These are phyloP conservation scores for Syzygium malaccense DNA, from an alignment of 441 rosid species.

Conservation along the genomic window DNA sequence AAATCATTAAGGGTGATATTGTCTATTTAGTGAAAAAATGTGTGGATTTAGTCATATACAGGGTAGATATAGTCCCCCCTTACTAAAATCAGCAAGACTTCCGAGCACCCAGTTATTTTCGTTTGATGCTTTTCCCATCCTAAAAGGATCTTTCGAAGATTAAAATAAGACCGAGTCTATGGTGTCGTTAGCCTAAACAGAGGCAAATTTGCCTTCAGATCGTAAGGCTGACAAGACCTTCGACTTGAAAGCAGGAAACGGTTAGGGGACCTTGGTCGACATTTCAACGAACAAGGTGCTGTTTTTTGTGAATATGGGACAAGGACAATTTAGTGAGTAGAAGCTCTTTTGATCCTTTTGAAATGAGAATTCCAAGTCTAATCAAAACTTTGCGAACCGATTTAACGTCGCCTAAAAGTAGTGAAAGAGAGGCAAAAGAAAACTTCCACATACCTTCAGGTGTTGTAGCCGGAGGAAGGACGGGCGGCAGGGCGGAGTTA, in stretches of 20 bases:
- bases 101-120: no score
- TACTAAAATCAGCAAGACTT: no score
- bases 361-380: not conserved
- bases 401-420: not conserved
- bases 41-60: no score
- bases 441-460: not conserved
- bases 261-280: not conserved
- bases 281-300: not conserved
- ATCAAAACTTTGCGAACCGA: not conserved
- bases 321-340: not conserved
- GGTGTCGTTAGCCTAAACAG: no score
- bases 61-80: no score
- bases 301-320: not conserved
- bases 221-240: not conserved
- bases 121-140: no score
- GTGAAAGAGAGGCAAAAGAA: not conserved
- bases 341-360: not conserved
- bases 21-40: no score
- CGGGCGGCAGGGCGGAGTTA: not conserved
- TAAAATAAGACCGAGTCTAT: no score
- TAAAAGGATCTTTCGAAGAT: no score
- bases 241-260: not conserved
- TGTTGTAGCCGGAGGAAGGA: no score
- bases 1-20: no score
- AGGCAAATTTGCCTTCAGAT: no score